Evolutionary conservation across 345 rosid species (phyloP).

Genomic region (Ceriops zippeliana): DNA sequence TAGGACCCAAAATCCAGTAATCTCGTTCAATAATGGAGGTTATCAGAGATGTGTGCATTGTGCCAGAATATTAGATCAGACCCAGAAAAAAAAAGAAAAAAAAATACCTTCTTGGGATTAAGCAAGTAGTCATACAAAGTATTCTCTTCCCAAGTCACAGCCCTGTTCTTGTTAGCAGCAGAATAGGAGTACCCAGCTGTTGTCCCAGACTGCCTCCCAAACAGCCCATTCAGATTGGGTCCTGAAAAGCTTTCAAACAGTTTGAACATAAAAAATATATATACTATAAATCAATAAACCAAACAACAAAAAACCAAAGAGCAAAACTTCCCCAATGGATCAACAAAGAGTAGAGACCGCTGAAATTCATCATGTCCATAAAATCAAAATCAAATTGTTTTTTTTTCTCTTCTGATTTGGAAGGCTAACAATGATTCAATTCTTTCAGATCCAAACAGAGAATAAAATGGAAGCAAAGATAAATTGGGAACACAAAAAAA

Average conservation of each 20-base stretch:
- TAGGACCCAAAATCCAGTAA: too few species aligned
- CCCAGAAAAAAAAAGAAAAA: neutral
- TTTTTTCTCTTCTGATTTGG: too few species aligned
- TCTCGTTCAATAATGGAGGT: too few species aligned
- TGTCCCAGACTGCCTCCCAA: constrained; percentile 93
- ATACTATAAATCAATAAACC: neutral
- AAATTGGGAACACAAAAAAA: too few species aligned
- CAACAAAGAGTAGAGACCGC: too few species aligned
- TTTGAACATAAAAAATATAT: neutral
- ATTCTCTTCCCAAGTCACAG: constrained; percentile 88
- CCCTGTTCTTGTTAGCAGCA: constrained; percentile 90
- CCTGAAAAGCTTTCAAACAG: constrained; percentile 38
- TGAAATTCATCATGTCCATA: too few species aligned
- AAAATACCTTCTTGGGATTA: constrained; percentile 82
- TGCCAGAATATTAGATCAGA: too few species aligned
- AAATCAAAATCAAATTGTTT: too few species aligned
- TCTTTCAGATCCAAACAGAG: too few species aligned
- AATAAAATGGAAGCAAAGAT: too few species aligned
- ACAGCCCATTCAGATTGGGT: constrained; percentile 84
- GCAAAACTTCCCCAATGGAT: neutral
- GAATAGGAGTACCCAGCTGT: constrained; percentile 87
- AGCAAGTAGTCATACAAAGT: constrained; percentile 85
- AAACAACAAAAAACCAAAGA: neutral
- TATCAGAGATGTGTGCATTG: too few species aligned
- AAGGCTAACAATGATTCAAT: too few species aligned